Base-by-base conservation (phyloP, 495 filamentous ascomycete species). In the Hypoxylon lienhwacheense region DNA sequence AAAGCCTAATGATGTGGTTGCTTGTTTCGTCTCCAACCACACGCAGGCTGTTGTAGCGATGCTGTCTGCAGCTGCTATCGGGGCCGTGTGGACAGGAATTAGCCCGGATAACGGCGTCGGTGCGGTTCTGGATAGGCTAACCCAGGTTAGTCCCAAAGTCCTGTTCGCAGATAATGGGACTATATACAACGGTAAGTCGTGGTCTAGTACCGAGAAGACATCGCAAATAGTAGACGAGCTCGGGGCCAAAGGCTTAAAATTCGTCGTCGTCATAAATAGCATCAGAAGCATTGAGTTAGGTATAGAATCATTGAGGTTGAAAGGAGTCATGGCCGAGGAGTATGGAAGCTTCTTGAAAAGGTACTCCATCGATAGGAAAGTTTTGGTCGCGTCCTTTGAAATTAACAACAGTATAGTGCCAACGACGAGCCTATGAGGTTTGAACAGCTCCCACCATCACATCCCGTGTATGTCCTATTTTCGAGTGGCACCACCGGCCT, bases 71-170 rank as follows among this genome's bases (percentile, higher is more conserved):
- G 81, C 89, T 2, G 82, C 88, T 2, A 69, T 96, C 8, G 91
- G 91, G 14, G 90, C 87, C n/a, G 81, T 92, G 32, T 97, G 90
- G 90, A 92, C 90, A 0, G 88, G 88, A 1, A 85, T 95, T 34
- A 91, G 87, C 55, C 87, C 89, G 0, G 89, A 95, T 66, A 90
- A 82, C 22, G 89, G 89, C n/a, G 73, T 77, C 31, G 77, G 74
- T 44, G 75, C 76, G 17, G 89, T 96, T 3, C 70, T 97, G 11
- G 91, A 96, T 59, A 82, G 91, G 6, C 70, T 96, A 43, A 76
- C 75, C 52, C 91, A 97, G 76, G 88, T 97, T 42, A 78, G 86
- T 47, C 91, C 91, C 2, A 82, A 79, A 41, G 67, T 92, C 5
- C 73, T 97, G 7, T 92, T 97, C 61, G 83, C 89, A 5, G 91